Evolutionary conservation across 1,139 yeast species (phyloP), one percentile per base, ranked within the genome.

Genomic region (Yamadazyma songkhlaensis): DNA sequence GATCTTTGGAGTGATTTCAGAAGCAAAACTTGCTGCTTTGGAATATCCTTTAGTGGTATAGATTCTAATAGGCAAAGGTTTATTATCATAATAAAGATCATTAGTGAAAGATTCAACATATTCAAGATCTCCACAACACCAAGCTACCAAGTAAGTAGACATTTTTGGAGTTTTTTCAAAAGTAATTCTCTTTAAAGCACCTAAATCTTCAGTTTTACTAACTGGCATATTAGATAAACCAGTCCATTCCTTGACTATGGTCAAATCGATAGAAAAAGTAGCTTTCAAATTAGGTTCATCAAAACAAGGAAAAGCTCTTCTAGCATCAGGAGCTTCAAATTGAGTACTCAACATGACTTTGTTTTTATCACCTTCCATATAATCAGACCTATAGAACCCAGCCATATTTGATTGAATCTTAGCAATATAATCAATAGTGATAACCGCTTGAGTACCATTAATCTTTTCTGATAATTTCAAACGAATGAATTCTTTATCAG

Each of bases 321-420:
- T 80, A 37, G 90, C 88, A 57, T 84, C 90, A 22, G 90, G 83
- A 25, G 95, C 85, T 62, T 85, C 95, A 74, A 85, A 83, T 62
- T 85, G 95, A 31, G 95, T 85, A 27, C 90, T 79, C 33, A 87
- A 82, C 69, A 84, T 74, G 46, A 73, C 77, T 53, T 81, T 79
- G 34, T 75, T 71, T 43, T 70, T 71, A 8, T 85, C 89, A 37
- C 80, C 66, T 47, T 74, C 73, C 35, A 64, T 60, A 62, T 87
- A 87, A 28, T 79, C 76, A 5, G 95, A 85, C 54, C 92, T 78
- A 66, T 85, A 85, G 62, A 84, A 84, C 12, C 94, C 92, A 25
- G 85, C 82, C 86, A 85, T 80, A 51, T 63, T 67, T 36, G 71
- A 71, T 56, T 79, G 79, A 46, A 81, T 67, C 14, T 57, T 54